A percentile compares a stretch with the other conserved stretches of the same genome.
These are phyloP conservation scores for Harringtonia lauricola DNA, from an alignment of 2,329 filamentous ascomycete genomes.

Conservation along the genomic window DNA sequence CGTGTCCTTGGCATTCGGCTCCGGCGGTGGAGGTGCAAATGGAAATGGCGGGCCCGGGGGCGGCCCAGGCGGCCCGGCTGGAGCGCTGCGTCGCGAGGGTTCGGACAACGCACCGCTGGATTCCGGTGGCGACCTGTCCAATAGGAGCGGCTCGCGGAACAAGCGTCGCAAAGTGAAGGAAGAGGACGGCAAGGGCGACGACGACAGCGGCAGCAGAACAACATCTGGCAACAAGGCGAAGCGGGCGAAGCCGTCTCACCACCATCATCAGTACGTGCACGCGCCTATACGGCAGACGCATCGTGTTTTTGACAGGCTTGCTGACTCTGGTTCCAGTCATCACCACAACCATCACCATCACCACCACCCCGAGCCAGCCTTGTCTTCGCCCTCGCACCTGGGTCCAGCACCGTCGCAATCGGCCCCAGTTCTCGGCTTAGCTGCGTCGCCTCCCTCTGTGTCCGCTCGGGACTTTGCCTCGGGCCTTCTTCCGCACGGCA, in stretches of 20 bases:
- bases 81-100: slow-evolving; percentile 40
- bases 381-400: slow-evolving; percentile 27
- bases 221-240: slow-evolving; percentile 52
- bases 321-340: slow-evolving; percentile 8
- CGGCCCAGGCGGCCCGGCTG: neutral
- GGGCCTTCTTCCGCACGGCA: slow-evolving; percentile 31
- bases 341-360: slow-evolving; percentile 52
- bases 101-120: slow-evolving; percentile 33
- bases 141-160: slow-evolving; percentile 30
- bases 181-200: slow-evolving; percentile 57
- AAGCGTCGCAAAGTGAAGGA: slow-evolving; percentile 66
- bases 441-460: slow-evolving; percentile 31
- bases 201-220: slow-evolving; percentile 51
- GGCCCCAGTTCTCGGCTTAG: slow-evolving; percentile 35
- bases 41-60: neutral
- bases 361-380: slow-evolving; percentile 34
- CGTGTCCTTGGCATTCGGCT: slow-evolving; percentile 31
- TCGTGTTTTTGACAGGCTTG: neutral
- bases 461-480: slow-evolving; percentile 20
- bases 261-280: slow-evolving; percentile 54
- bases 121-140: slow-evolving; percentile 26
- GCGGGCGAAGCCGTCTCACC: slow-evolving; percentile 52
- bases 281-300: neutral
- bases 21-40: too few relatives aligned
- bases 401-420: slow-evolving; percentile 36